phyloP scores from a whole-genome alignment of 257 asterid species.

The Capsicum rhomboideum region DNA sequence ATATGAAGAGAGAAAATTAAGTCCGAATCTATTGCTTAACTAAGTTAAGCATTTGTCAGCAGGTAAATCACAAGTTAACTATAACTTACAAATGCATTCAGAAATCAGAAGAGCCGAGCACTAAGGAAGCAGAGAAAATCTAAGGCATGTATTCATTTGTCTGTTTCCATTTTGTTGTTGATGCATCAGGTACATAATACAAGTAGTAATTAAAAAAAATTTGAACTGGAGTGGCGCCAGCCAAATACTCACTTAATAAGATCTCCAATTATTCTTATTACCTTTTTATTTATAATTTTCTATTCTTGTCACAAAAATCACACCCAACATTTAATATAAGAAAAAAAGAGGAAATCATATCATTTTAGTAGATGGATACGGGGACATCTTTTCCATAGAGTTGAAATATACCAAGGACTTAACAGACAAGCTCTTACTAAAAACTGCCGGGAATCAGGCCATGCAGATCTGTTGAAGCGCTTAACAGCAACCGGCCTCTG shows the following conservation, averaged over 20 bases:
- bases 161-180: background rate
- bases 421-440: conserved; percentile 30
- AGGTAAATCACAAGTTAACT: background rate
- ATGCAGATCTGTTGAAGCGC: conserved; percentile 62
- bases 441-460: conserved; percentile 43
- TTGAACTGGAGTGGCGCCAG: background rate
- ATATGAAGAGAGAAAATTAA: conserved; percentile 1
- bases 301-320: background rate
- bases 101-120: background rate
- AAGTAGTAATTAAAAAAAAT: background rate
- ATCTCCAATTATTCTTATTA: background rate
- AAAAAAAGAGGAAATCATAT: background rate
- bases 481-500: conserved; percentile 79
- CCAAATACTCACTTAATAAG: conserved; percentile 28
- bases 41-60: background rate
- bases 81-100: background rate
- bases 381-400: background rate
- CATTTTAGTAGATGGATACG: background rate
- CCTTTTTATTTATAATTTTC: background rate
- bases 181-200: background rate
- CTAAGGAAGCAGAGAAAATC: background rate
- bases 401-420: background rate
- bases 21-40: background rate
- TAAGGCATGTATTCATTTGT: background rate
- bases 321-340: background rate